Percentiles rank a stretch among this genome's conserved stretches.
These are phyloP conservation scores for Poa annua DNA, from an alignment of 176 grass and related monocot species.

Conservation along the genomic window DNA sequence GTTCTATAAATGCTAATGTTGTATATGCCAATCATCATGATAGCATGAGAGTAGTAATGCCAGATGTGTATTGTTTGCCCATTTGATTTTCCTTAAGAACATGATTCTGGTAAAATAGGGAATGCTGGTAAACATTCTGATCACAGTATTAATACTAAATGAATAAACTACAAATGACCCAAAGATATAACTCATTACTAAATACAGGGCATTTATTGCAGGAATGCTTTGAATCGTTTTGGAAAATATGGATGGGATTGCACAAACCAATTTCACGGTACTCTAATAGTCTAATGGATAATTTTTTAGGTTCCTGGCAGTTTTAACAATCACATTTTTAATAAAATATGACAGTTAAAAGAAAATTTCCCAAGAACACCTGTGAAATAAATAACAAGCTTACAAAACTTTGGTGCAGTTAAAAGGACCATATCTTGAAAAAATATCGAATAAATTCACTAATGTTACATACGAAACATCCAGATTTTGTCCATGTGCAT, in stretches of 20 bases:
- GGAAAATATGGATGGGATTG: not conserved
- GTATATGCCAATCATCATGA: not conserved
- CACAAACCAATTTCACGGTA: not conserved
- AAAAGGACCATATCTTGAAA: not conserved
- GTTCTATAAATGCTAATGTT: not conserved
- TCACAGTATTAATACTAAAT: not conserved
- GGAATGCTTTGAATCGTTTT: not conserved
- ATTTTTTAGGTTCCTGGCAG: not conserved
- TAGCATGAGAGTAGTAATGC: not conserved
- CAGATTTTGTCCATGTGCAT: slow-evolving; percentile 19
- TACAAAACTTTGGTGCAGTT: not conserved
- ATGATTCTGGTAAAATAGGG: not conserved
- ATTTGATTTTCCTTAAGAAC: not conserved
- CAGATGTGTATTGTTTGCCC: not conserved
- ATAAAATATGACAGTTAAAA: not conserved
- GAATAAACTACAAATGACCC: not conserved
- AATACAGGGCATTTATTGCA: not conserved
- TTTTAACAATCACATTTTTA: slow-evolving; percentile 1
- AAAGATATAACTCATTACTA: not conserved
- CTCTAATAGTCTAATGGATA: slow-evolving; percentile 7
- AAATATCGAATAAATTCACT: slow-evolving; percentile 14
- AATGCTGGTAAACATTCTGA: slow-evolving; percentile 2
- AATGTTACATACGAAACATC: slow-evolving; percentile 19
- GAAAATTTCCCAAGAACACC: not conserved
- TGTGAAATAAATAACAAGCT: slow-evolving; percentile 20